Evolutionary conservation across 345 rosid species (phyloP), one percentile per base, ranked within the genome.

Genomic region (Erodium maritimum): DNA sequence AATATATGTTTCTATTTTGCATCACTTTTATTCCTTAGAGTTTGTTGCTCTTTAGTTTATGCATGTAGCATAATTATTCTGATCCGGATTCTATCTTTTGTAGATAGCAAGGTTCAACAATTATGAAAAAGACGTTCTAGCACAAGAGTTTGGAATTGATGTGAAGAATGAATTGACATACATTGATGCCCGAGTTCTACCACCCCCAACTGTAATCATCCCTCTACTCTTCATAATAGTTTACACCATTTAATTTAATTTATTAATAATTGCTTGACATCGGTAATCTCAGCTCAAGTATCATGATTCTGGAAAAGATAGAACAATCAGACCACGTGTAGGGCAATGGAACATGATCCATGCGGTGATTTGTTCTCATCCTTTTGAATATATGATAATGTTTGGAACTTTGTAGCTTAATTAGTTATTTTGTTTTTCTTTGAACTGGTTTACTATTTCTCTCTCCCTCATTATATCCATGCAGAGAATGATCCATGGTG

Each of bases 401-500:
- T 29, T 29, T 29, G 9, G 5, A 29, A 29, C 37, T 29, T 29
- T 29, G 37, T 29, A 29, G 37, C 5, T 29, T 29, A 29, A 6
- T 11, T 6, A 5, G 37, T 42, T 42, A 13, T 12, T 42, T 42
- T 42, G 14, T 14, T 16, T 42, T 42, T 11, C 14, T 3, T 1
- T 10, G 48, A 10, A 42, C 2, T 42, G 17, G 8, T 42, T 42
- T 42, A 10, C 12, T 4, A 8, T 33, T 60, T 6, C 50, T 18
- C 5, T 55, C 23, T 22, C 18, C 50, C 57, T 45, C 0, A 50
- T 10, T 45, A 54, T 9, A 16, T 16, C 63, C 55, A 23, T 64
- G 54, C 62, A 91, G 98, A 86, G 82, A 88, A 75, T 91, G 95
- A 42, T 88, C n/a, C 75, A 84, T 65, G 93, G 95, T 56, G 91